These are phyloP conservation scores for Trichoderma sp. DNA, from an alignment of 2,329 filamentous ascomycete genomes.

Conservation along the genomic window DNA sequence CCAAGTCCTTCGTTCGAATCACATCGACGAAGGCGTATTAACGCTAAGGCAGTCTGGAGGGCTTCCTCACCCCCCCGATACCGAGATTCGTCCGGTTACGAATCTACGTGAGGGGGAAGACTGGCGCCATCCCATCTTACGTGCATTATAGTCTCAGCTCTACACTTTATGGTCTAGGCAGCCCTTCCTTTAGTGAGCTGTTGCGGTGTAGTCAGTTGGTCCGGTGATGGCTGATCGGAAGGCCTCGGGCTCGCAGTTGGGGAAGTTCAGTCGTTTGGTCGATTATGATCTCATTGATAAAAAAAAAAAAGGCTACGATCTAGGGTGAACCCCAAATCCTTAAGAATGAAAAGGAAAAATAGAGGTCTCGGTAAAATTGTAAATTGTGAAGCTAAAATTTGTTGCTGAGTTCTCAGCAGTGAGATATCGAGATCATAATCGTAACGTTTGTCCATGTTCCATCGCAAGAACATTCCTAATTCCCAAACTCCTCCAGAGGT, in stretches of 20 bases:
- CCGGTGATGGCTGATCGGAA: not conserved
- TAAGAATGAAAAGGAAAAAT: not conserved
- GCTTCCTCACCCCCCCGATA: not conserved
- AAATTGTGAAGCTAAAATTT: not conserved
- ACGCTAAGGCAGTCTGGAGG: not conserved
- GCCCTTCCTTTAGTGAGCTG: not conserved
- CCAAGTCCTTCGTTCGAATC: not conserved
- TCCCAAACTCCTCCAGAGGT: constrained; percentile 12
- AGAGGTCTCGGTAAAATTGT: not conserved
- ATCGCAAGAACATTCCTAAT: not conserved
- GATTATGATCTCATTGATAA: not conserved
- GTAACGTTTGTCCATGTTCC: constrained; percentile 9
- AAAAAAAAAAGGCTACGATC: not conserved
- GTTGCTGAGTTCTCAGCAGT: not conserved
- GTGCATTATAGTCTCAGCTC: not conserved
- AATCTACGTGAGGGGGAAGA: not conserved
- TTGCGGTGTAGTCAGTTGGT: not conserved
- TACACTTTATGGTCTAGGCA: not conserved
- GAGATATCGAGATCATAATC: constrained; percentile 6
- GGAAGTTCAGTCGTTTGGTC: not conserved
- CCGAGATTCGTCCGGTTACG: constrained; percentile 6
- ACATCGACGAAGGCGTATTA: not conserved
- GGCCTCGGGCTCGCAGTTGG: not conserved
- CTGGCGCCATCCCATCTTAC: not conserved
- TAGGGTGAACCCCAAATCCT: not conserved